Base-by-base conservation (phyloP, 2,329 filamentous ascomycete species). In the Exophiala sp. region DNA sequence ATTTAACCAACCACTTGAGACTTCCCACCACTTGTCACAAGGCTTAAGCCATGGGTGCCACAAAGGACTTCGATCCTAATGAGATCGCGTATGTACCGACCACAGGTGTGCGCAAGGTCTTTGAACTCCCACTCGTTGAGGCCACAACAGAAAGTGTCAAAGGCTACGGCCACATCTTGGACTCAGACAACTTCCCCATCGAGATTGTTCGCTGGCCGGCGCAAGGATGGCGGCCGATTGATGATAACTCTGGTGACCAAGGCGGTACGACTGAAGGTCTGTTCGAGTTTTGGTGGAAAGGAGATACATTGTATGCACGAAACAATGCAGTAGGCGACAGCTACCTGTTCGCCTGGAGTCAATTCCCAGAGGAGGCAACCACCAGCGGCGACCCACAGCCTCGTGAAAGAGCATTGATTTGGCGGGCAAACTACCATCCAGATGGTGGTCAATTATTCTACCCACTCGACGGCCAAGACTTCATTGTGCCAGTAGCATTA, bases 231-330 rank as follows among this genome's bases (percentile, higher is more conserved):
- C 47, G 53, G 16, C 47, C 47, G 3, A 38, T 55, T 10, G 53
- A 55, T 18, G 32, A 43, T 8, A 51, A 55, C 33, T 55, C 53
- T 1, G 53, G 53, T 11, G 53, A 55, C 29, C 53, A 55, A 21
- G 53, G 53, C 32, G 53, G 53, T 11, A 36, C 50, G 2, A 51
- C 53, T 14, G 53, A 55, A 12, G 53, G 53, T 4, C 35, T 55
- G 12, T 55, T 55, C 39, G 53, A 55, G 21, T 55, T 55, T 32
- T 55, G 53, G 53, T 55, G 53, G 53, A 55, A 55, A 44, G 53
- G 53, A 12, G 53, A 55, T 42, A 51, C 48, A n/a, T 38, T 55
- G 16, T 55, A 55, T 38, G 53, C 53, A 3, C 53, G 53, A 24
- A 55, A 55, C 48, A 51, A 51, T 21, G 53, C 53, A 16, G 53